phyloP scores from a whole-genome alignment of 148 eudicot species.

The Cornus kousa region DNA sequence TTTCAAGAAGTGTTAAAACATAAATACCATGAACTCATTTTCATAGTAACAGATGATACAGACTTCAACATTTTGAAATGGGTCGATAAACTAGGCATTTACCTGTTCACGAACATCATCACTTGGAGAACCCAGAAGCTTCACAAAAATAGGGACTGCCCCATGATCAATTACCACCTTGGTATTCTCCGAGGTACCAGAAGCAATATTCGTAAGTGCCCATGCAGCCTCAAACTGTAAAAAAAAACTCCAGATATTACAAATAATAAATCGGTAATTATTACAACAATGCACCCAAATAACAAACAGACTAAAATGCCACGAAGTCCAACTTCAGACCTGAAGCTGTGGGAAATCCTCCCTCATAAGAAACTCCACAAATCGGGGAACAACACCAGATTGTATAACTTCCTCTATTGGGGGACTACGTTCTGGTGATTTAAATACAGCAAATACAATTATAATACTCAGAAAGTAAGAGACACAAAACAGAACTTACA shows the following conservation, averaged over 20 bases:
- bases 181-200: too few species aligned
- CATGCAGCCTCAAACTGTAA: too few species aligned
- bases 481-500: neutral
- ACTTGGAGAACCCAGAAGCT: too few species aligned
- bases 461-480: neutral
- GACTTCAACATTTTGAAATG: neutral
- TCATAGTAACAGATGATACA: neutral
- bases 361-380: too few species aligned
- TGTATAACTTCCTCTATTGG: too few species aligned
- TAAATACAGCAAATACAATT: conserved; percentile 2
- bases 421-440: neutral
- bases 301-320: neutral
- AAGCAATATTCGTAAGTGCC: too few species aligned
- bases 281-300: neutral
- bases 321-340: conserved; percentile 15
- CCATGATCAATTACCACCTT: too few species aligned
- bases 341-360: too few species aligned
- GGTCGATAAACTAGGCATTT: neutral
- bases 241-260: neutral
- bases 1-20: neutral
- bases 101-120: too few species aligned
- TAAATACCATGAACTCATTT: neutral
- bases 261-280: neutral
- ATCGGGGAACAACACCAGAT: too few species aligned
- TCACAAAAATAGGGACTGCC: too few species aligned